Evolutionary conservation across 257 asterid species (phyloP).

Genomic region (Solanum habrochaites): DNA sequence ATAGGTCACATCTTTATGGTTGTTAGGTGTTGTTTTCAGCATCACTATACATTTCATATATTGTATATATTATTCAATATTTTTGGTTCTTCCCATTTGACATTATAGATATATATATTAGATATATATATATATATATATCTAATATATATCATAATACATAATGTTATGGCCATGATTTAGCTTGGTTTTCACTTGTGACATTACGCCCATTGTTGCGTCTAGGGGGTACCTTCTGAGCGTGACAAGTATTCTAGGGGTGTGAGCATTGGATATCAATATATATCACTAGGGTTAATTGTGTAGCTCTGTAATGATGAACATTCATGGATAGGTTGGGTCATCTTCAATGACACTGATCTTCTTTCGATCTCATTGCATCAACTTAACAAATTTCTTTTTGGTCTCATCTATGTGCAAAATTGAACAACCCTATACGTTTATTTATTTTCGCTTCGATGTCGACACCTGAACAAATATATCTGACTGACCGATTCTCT

Average conservation of each 20-base stretch:
- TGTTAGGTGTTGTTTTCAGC: not conserved
- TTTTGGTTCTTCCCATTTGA: not conserved
- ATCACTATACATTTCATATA: not conserved
- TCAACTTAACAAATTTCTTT: not conserved
- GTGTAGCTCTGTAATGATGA: not conserved
- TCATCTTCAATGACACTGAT: not conserved
- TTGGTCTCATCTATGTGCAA: too few species aligned
- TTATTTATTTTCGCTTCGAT: too few species aligned
- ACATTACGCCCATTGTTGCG: not conserved
- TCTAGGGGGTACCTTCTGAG: not conserved
- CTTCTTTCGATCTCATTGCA: not conserved
- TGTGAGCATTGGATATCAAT: not conserved
- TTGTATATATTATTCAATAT: too few species aligned
- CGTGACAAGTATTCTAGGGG: not conserved
- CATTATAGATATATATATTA: too few species aligned
- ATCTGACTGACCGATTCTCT: too few species aligned
- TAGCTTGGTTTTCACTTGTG: not conserved
- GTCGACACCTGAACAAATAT: too few species aligned
- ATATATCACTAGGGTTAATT: not conserved
- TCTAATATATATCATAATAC: too few species aligned
- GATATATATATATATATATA: too few species aligned
- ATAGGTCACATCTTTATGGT: not conserved
- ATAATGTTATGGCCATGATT: not conserved
- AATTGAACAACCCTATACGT: too few species aligned
- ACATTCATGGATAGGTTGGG: not conserved